Evolutionary conservation across 108 stramenopile genomes (phyloP).

Genomic region (Fragilariopsis cylindrus): DNA sequence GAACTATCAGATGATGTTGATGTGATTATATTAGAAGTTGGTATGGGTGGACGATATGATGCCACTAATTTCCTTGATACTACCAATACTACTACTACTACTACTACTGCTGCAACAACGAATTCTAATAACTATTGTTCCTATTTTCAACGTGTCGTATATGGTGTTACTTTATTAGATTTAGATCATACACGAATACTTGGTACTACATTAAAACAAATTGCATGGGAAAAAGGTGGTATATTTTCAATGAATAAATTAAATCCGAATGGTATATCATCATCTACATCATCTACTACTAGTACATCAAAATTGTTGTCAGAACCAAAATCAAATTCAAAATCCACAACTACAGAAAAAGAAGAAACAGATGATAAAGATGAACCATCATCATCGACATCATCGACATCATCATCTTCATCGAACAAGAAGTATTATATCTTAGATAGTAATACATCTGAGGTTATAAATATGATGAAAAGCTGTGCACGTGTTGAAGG

Average conservation of each 20-base stretch:
- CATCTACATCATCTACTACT: background rate
- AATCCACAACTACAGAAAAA: background rate
- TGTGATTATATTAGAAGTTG: conserved; percentile 89
- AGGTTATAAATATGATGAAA: conserved; percentile 28
- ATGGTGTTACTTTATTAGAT: conserved; percentile 77
- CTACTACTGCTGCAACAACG: conserved; percentile 23
- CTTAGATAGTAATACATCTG: conserved; percentile 33
- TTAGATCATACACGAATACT: conserved; percentile 89
- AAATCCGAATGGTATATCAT: conserved; percentile 12
- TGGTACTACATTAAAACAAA: conserved; percentile 80
- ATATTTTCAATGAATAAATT: conserved; percentile 70
- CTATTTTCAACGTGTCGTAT: conserved; percentile 10
- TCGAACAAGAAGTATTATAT: conserved; percentile 22
- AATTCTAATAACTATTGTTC: background rate
- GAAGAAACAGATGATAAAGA: background rate
- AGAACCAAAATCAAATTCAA: background rate
- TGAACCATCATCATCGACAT: background rate
- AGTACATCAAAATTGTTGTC: background rate
- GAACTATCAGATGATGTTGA: conserved; percentile 43
- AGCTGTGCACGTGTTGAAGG: conserved; percentile 45
- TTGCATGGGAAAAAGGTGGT: conserved; percentile 96
- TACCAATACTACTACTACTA: background rate
- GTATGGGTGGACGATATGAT: conserved; percentile 95
- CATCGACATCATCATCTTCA: background rate
- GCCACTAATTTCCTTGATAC: conserved; percentile 87